phyloP scores from a whole-genome alignment of 2,329 filamentous ascomycete species.

The Alternaria sp. region DNA sequence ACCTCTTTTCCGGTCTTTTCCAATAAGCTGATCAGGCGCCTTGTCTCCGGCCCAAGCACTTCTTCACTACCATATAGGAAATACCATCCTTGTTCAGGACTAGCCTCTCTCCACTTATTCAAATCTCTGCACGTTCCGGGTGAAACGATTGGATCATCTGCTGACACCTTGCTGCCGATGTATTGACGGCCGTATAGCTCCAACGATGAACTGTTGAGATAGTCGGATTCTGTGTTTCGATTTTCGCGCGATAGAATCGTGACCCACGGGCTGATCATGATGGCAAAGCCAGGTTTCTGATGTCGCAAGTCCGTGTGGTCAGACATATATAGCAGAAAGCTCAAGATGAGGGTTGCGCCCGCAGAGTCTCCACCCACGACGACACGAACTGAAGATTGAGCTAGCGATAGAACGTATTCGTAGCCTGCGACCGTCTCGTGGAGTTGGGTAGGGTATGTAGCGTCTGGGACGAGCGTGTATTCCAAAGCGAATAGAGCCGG shows the following conservation, averaged over 20 bases:
- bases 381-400: conserved; percentile 65
- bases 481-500: conserved; percentile 81
- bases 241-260: conserved; percentile 73
- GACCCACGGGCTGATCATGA: conserved; percentile 82
- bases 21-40: conserved; percentile 64
- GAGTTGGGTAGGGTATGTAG: conserved; percentile 74
- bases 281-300: conserved; percentile 65
- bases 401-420: conserved; percentile 68
- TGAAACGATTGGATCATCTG: conserved; percentile 66
- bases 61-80: conserved; percentile 79
- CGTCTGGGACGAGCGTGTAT: conserved; percentile 79
- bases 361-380: conserved; percentile 81
- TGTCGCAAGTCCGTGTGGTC: conserved; percentile 52
- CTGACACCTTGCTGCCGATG: conserved; percentile 58
- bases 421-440: conserved; percentile 74
- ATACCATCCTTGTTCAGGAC: conserved; percentile 70
- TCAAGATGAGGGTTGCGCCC: conserved; percentile 75
- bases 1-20: conserved; percentile 61
- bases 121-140: conserved; percentile 73
- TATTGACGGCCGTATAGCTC: conserved; percentile 75
- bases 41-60: conserved; percentile 75
- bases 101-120: conserved; percentile 70
- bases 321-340: conserved; percentile 72
- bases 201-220: conserved; percentile 70
- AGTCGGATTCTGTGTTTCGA: conserved; percentile 74